Evolutionary conservation across 2,329 filamentous ascomycete species (phyloP).

Genomic region (Paecilomyces fulvus): DNA sequence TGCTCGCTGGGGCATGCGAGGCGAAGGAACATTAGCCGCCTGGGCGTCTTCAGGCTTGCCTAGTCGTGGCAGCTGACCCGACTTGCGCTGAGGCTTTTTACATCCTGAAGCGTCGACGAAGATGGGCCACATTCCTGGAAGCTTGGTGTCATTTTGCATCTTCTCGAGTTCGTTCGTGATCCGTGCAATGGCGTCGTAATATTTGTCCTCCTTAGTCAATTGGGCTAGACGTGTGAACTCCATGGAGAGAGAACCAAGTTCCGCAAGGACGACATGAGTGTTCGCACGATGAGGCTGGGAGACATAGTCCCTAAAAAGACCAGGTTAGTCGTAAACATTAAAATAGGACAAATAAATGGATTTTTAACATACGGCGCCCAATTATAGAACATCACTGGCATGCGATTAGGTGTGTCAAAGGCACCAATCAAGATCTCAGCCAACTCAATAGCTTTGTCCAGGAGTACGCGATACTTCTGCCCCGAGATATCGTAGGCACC

Average conservation of each 20-base stretch:
- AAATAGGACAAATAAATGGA: constrained; percentile 2
- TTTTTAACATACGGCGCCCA: constrained; percentile 56
- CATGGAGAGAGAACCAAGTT: constrained; percentile 71
- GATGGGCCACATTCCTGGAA: constrained; percentile 76
- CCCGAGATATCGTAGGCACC: constrained; percentile 81
- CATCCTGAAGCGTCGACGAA: constrained; percentile 72
- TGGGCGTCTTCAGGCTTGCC: constrained; percentile 6
- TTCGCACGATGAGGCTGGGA: constrained; percentile 57
- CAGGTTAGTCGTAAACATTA: constrained; percentile 8
- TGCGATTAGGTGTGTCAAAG: constrained; percentile 88
- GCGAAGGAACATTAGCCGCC: constrained; percentile 1
- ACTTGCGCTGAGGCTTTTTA: constrained; percentile 35
- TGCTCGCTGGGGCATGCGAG: constrained; percentile 5
- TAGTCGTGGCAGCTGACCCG: background rate
- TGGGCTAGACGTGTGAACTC: constrained; percentile 88
- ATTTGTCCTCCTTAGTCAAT: constrained; percentile 69
- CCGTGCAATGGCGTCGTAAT: constrained; percentile 82
- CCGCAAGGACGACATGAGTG: constrained; percentile 50
- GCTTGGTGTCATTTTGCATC: constrained; percentile 60
- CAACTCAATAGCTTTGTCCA: constrained; percentile 71
- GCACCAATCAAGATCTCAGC: constrained; percentile 72
- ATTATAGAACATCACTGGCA: constrained; percentile 74
- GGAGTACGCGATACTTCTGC: constrained; percentile 56
- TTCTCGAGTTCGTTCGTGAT: constrained; percentile 73
- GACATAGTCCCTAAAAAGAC: constrained; percentile 37